Evolutionary conservation across 192 early-diverging fungal species (phyloP), one percentile per base, ranked within the genome.

Genomic region (Diversispora eburnea): DNA sequence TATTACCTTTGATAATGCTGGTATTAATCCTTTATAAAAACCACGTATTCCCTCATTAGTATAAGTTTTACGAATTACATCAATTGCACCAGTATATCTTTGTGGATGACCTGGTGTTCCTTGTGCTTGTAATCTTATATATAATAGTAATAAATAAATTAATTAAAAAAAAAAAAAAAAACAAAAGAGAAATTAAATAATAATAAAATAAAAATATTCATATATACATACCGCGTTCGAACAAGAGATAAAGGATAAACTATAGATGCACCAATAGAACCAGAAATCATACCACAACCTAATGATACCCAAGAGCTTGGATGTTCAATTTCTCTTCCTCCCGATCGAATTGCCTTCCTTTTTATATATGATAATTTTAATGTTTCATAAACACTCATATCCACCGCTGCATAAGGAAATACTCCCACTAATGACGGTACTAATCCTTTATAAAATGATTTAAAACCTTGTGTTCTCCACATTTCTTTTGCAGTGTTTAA

Each of bases 171-270:
- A 33, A 22, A 58, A 22, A n/a, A 10, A 22, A 5, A 20, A 58
- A 58, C 12, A n/a, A n/a, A n/a, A n/a, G n/a, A n/a, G 57, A 15
- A 58, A 58, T 19, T 5, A 8, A n/a, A 8, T 56, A n/a, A 58
- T 25, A 9, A 58, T 58, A 4, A 20, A 22, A 0, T 22, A 8
- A 63, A 3, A 63, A 42, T 10, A 41, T 19, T 7, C 15, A 4
- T 13, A 3, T 58, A 15, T 4, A 46, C 56, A 76, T 86, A 91
- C 91, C 90, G 81, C 22, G 92, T 92, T 42, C 91, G 77, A 33
- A 92, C 80, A 67, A 92, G 80, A 57, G 83, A 83, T 41, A 93
- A 75, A n/a, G 92, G 92, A 77, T 93, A 93, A 41, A 91, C 88
- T 64, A 87, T 80, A 3, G 85, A 82, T 6, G 90, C 90, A 7